phyloP scores from a whole-genome alignment of 495 filamentous ascomycete genomes.

The Parachaetomium inaequale region DNA sequence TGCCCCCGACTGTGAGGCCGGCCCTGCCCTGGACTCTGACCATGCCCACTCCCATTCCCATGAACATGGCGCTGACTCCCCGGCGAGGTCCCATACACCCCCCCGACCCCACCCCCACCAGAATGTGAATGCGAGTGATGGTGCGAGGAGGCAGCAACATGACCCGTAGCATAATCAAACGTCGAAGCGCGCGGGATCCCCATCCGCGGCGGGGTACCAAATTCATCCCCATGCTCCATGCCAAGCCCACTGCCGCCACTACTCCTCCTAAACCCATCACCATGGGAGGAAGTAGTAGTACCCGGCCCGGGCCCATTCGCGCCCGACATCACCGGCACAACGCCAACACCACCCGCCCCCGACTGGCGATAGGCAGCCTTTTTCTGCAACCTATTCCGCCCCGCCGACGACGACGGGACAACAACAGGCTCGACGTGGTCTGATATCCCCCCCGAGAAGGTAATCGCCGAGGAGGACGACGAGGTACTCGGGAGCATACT shows the following conservation, averaged over 20 bases:
- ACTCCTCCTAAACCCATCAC: too few species aligned
- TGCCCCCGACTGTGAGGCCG: constrained; percentile 13
- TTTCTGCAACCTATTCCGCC: constrained; percentile 62
- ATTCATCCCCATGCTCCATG: constrained; percentile 39
- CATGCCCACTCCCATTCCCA: constrained; percentile 18
- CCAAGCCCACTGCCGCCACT: constrained; percentile 25
- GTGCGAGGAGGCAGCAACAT: constrained; percentile 16
- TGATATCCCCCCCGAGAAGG: constrained; percentile 8
- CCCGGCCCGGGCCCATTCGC: constrained; percentile 20
- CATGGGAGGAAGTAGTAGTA: too few species aligned
- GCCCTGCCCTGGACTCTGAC: not conserved
- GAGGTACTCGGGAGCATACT: constrained; percentile 19
- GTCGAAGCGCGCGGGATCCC: constrained; percentile 39
- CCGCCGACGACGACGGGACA: constrained; percentile 23
- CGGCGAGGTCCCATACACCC: not conserved
- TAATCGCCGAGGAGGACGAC: not conserved
- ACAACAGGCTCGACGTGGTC: constrained; percentile 28
- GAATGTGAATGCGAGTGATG: not conserved
- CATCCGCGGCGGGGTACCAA: constrained; percentile 36
- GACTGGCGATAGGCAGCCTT: constrained; percentile 43
- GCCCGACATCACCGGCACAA: constrained; percentile 34
- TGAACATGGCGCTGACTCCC: not conserved
- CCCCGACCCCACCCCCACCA: not conserved
- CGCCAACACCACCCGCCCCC: constrained; percentile 35
- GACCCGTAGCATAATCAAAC: constrained; percentile 36